These are phyloP conservation scores for Chrysopogon serrulatus DNA, from an alignment of 176 grass and related monocot species.

Conservation along the genomic window DNA sequence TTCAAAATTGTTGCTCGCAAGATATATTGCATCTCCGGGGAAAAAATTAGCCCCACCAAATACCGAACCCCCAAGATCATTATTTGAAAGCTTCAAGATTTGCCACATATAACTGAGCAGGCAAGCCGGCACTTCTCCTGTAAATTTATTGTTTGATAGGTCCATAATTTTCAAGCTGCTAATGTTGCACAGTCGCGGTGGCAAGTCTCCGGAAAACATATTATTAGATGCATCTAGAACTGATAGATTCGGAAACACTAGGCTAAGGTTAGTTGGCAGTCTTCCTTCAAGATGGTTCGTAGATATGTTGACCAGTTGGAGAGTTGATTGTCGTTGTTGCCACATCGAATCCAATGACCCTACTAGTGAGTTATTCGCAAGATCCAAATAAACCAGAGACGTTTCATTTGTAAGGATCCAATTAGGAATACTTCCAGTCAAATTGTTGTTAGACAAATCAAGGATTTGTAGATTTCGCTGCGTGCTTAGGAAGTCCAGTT, in stretches of 20 bases:
- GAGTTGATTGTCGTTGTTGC: neutral
- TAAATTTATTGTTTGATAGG: constrained; percentile 29
- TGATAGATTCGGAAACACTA: neutral
- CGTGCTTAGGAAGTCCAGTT: constrained; percentile 22
- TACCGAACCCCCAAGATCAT: neutral
- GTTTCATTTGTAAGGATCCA: constrained; percentile 17
- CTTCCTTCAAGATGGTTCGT: neutral
- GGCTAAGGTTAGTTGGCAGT: neutral
- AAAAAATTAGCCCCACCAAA: neutral
- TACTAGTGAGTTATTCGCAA: constrained; percentile 11
- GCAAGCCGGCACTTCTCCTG: constrained; percentile 1
- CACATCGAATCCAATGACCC: neutral
- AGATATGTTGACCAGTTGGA: constrained; percentile 16
- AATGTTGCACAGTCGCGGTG: neutral
- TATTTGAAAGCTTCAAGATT: constrained; percentile 8
- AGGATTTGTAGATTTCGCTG: neutral
- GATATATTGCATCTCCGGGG: neutral
- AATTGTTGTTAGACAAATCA: constrained; percentile 7
- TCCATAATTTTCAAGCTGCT: neutral
- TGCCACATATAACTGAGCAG: neutral
- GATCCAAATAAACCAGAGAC: neutral
- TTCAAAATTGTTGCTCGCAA: neutral
- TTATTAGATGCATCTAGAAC: constrained; percentile 16
- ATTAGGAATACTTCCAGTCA: neutral
- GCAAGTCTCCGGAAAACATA: neutral